These are phyloP conservation scores for Penicillium herquei DNA, from an alignment of 495 filamentous ascomycete species.

Conservation along the genomic window DNA sequence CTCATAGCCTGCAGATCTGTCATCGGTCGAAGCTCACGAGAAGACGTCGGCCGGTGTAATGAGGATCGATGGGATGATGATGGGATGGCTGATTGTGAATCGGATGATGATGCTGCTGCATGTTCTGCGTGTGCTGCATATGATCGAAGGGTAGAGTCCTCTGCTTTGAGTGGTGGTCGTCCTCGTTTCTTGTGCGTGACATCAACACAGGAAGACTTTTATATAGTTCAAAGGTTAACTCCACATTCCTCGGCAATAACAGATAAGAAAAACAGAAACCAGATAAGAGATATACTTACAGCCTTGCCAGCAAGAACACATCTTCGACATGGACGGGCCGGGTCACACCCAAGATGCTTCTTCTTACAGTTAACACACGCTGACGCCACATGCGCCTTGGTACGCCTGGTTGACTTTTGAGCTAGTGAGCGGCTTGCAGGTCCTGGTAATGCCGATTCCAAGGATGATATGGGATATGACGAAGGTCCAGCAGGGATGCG, in stretches of 20 bases:
- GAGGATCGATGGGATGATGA: constrained; percentile 19
- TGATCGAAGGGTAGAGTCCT: constrained; percentile 49
- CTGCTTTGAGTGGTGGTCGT: constrained; percentile 86
- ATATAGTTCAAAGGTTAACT: background rate
- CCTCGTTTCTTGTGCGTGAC: constrained; percentile 97
- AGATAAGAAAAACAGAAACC: background rate
- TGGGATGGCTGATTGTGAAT: constrained; percentile 24
- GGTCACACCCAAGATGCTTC: constrained; percentile 83
- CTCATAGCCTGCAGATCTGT: constrained; percentile 38
- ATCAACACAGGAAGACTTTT: constrained; percentile 82
- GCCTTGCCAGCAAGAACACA: constrained; percentile 64
- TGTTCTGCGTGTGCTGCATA: constrained; percentile 36
- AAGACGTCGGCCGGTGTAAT: constrained; percentile 42
- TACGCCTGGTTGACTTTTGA: constrained; percentile 71
- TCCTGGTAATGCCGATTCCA: constrained; percentile 23
- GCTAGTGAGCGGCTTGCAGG: constrained; percentile 34
- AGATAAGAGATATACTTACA: constrained; percentile 42
- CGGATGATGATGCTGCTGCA: constrained; percentile 23
- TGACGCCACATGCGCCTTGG: constrained; percentile 94
- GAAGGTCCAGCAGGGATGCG: constrained; percentile 27
- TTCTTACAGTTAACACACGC: constrained; percentile 97
- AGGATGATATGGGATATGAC: constrained; percentile 28
- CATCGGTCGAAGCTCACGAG: constrained; percentile 45
- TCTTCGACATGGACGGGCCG: constrained; percentile 60
- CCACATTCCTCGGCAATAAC: background rate